Base-by-base conservation (phyloP, 768 basidiomycete species). In the Terana coerulea region DNA sequence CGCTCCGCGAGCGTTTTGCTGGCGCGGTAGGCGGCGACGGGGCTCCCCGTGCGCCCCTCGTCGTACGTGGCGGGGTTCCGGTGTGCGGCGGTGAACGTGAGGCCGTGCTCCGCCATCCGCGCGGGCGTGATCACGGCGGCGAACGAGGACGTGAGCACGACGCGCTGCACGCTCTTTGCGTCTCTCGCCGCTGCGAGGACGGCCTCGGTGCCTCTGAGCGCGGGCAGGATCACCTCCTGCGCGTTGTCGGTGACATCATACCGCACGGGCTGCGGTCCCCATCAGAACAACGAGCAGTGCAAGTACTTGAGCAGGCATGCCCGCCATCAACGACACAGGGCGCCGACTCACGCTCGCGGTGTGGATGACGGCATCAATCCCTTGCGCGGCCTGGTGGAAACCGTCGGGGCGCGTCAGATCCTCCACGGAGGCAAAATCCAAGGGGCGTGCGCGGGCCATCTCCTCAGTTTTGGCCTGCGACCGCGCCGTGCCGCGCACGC, bases 301-400 rank as follows among this genome's bases (percentile, higher is more conserved):
- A 46, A 49, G 14, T 17, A n/a, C n/a, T n/a, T n/a, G n/a, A n/a
- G n/a, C n/a, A n/a, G n/a, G n/a, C n/a, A n/a, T n/a, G n/a, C n/a
- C 51, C 39, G 19, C 69, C 71, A 12, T n/a, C n/a, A n/a, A n/a
- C n/a, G n/a, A n/a, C n/a, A n/a, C n/a, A n/a, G n/a, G n/a, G n/a
- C n/a, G n/a, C n/a, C n/a, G n/a, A n/a, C n/a, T n/a, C n/a, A n/a
- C n/a, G n/a, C n/a, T n/a, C n/a, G n/a, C n/a, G n/a, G 63, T 59
- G 48, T 74, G 72, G 5, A 57, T 59, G 45, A 78, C 63, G 5
- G 65, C 74, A 25, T 74, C 70, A n/a, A 76, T 71, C 5, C 69
- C 75, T 58, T 73, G 70, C 50, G 77, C 70, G 5, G 72, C 75
- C 24, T 75, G 70, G 56, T 77, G 72, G 57, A 77, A 80, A 1